Conservation (phyloP, 2,329 filamentous ascomycete genomes). For the Fusarium sp. region DNA sequence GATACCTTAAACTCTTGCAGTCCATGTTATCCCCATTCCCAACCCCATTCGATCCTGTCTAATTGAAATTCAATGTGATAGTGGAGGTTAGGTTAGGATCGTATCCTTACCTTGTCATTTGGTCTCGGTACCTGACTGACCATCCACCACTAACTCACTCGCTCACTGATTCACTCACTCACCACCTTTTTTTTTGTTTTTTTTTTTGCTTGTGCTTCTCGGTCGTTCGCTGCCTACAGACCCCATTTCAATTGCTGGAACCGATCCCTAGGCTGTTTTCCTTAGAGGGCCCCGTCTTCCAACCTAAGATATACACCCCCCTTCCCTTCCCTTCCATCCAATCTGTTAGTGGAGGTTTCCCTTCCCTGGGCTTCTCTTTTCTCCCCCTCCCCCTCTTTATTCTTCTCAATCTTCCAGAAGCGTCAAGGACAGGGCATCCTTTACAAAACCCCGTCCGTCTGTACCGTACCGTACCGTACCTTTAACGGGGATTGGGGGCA, state of each 20-base stretch:
- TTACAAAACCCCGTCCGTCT: conserved; percentile 23
- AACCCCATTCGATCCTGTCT: background rate
- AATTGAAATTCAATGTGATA: background rate
- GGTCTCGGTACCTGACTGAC: conserved; percentile 6
- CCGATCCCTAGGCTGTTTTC: conserved; percentile 23
- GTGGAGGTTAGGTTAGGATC: background rate
- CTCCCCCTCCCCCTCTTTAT: conserved; percentile 26
- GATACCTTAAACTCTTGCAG: conserved; percentile 29
- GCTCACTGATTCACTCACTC: background rate
- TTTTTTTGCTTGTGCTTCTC: conserved; percentile 17
- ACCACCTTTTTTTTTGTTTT: background rate
- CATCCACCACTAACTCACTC: background rate
- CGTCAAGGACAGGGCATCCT: conserved; percentile 36
- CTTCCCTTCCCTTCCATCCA: conserved; percentile 1
- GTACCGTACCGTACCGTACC: background rate
- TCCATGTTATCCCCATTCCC: background rate
- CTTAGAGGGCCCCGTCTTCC: background rate
- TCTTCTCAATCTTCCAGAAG: conserved; percentile 40
- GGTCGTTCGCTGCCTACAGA: conserved; percentile 1
- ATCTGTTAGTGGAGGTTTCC: conserved; percentile 9
- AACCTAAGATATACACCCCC: conserved; percentile 21
- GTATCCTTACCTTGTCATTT: conserved; percentile 1
- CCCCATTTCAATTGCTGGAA: conserved; percentile 22
- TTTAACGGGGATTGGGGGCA: conserved; percentile 32
- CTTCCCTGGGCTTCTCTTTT: background rate